Base-by-base conservation (phyloP, 495 filamentous ascomycete genomes). In the Penicillium alfredii region DNA sequence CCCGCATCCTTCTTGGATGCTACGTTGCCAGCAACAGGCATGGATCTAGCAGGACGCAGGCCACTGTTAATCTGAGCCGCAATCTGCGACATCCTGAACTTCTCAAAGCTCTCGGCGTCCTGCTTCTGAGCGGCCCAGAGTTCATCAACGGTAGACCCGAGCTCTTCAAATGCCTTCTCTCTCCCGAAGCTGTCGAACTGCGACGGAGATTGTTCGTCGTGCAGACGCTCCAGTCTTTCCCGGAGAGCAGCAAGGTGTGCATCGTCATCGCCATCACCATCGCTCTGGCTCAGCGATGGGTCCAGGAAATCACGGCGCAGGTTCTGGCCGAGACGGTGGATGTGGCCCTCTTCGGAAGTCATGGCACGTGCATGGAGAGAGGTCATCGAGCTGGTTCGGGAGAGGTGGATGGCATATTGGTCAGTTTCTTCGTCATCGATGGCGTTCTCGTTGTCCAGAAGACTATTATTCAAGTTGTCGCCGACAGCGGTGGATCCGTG, bases 291-390 rank as follows among this genome's bases (percentile, higher is more conserved):
- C 7, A 67, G 49, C 2, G 60, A 55, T 6, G 71, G 64, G 11
- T 66, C 64, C 16, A 81, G 57, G 49, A 85, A 72, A 35, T 84
- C 84, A 2, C 80, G 76, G 12, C 86, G 80, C 40, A 95, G 71
- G 42, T 82, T 76, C 52, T 93, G 86, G 10, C 87, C 86, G 8
- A 88, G 76, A 14, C 88, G 83, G 49, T 94, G 84, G 42, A 90
- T 77, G 23, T 81, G 84, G 29, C 84, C 92, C 72, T 98, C 92
- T 63, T 98, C 92, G 28, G 86, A 74, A 8, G 82, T 80, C 31
- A 90, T 77, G 14, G 81, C 84, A 32, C 79, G 82, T 13, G 85
- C 83, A 31, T 82, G 79, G 13, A 93, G 72, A 7, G 82, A 88
- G 28, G 92, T 81, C 37, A 88, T 79, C 1, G 84, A 89, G 58